Conservation (phyloP, 768 basidiomycete species). For the Chiua virens region DNA sequence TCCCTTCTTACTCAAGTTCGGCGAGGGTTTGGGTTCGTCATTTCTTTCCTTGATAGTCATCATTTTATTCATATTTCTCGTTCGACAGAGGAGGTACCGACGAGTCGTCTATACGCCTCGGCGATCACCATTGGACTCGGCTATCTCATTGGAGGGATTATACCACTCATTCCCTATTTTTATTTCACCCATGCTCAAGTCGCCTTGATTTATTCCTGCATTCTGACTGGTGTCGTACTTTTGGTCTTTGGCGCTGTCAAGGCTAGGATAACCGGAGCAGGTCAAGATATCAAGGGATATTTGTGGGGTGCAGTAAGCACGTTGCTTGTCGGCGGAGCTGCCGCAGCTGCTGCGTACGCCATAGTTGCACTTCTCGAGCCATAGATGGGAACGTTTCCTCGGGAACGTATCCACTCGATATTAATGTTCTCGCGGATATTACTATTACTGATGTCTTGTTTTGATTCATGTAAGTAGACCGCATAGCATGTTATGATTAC, state of each 20-base stretch:
- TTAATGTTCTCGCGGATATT: background rate
- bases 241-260: slow-evolving; percentile 92
- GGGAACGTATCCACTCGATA: background rate
- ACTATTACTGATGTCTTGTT: slow-evolving; percentile 1
- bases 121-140: slow-evolving; percentile 95
- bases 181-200: slow-evolving; percentile 71
- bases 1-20: slow-evolving; percentile 93
- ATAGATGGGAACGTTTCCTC: background rate
- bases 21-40: slow-evolving; percentile 79
- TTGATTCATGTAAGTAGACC: background rate
- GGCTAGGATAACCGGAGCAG: slow-evolving; percentile 83
- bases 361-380: slow-evolving; percentile 53
- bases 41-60: background rate
- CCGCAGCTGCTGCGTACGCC: slow-evolving; percentile 73
- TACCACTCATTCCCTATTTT: slow-evolving; percentile 93
- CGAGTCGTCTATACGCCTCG: slow-evolving; percentile 79
- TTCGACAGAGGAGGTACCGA: slow-evolving; percentile 80
- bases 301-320: slow-evolving; percentile 87
- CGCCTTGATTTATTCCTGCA: slow-evolving; percentile 69
- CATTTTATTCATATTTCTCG: background rate
- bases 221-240: slow-evolving; percentile 82
- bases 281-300: slow-evolving; percentile 63
- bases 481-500: slow-evolving; percentile 3
- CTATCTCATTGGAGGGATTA: slow-evolving; percentile 89
- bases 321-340: slow-evolving; percentile 84